These are phyloP conservation scores for Cryphonectria carpinicola DNA, from an alignment of 2,329 filamentous ascomycete genomes.

Conservation along the genomic window DNA sequence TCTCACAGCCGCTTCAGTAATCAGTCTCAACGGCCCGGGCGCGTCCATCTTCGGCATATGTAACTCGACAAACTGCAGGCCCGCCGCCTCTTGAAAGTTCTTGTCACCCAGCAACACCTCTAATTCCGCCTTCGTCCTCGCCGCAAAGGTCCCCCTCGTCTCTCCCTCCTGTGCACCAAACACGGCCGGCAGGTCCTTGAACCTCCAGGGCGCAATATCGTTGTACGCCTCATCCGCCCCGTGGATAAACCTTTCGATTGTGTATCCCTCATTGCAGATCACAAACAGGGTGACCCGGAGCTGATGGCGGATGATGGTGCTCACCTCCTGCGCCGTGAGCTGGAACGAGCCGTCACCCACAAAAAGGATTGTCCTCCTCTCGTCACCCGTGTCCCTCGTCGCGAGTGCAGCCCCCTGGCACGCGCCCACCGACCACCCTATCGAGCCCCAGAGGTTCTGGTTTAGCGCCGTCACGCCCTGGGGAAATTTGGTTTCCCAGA, in stretches of 20 bases:
- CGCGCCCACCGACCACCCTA: constrained; percentile 64
- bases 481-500: constrained; percentile 84
- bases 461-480: constrained; percentile 76
- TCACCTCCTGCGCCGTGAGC: constrained; percentile 81
- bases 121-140: constrained; percentile 72
- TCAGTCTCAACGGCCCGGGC: constrained; percentile 69
- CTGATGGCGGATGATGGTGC: constrained; percentile 77
- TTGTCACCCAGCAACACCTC: constrained; percentile 66
- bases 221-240: constrained; percentile 81
- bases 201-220: constrained; percentile 77
- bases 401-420: constrained; percentile 72
- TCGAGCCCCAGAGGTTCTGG: constrained; percentile 75
- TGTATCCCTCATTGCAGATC: constrained; percentile 87
- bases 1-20: constrained; percentile 71
- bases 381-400: constrained; percentile 63
- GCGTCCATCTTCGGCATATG: constrained; percentile 82
- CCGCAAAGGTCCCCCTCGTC: constrained; percentile 64
- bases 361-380: constrained; percentile 76
- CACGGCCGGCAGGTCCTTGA: constrained; percentile 67
- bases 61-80: constrained; percentile 76
- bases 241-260: constrained; percentile 87
- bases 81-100: constrained; percentile 61
- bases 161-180: constrained; percentile 66
- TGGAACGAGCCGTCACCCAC: constrained; percentile 91
- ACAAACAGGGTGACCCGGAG: constrained; percentile 83